Percentiles rank a stretch among this genome's conserved stretches.
Conservation (phyloP, 116 monocot genomes). For the Dioscorea cayenensis region DNA sequence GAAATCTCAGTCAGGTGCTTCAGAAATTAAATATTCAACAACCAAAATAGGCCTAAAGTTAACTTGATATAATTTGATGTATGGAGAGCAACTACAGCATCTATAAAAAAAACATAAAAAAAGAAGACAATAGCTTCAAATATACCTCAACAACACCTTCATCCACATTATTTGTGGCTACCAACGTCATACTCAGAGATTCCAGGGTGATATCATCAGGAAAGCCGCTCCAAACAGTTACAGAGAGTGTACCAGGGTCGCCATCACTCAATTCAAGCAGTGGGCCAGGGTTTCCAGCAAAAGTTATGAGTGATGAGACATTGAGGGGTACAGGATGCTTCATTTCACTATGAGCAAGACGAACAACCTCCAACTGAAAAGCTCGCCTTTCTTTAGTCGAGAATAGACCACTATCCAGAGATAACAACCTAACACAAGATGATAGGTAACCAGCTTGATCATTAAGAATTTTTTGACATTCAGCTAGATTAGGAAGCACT, state of each 20-base stretch:
- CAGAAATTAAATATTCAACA: too few species aligned
- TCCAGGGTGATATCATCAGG: slow-evolving; percentile 91
- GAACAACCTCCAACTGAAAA: slow-evolving; percentile 90
- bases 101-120: too few species aligned
- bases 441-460: slow-evolving; percentile 93
- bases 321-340: slow-evolving; percentile 90
- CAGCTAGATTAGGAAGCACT: slow-evolving; percentile 90
- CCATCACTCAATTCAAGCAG: slow-evolving; percentile 91
- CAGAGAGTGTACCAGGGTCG: slow-evolving; percentile 78
- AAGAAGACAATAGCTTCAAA: neutral
- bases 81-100: too few species aligned
- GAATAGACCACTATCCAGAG: slow-evolving; percentile 75
- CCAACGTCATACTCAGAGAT: slow-evolving; percentile 81
- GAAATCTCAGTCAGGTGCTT: too few species aligned
- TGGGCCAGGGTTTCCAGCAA: slow-evolving; percentile 84
- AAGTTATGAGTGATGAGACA: slow-evolving; percentile 90
- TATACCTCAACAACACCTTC: slow-evolving; percentile 91
- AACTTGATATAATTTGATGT: too few species aligned
- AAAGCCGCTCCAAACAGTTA: slow-evolving; percentile 96
- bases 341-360: slow-evolving; percentile 87
- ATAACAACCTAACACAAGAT: slow-evolving; percentile 89
- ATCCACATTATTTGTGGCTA: slow-evolving; percentile 64
- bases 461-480: slow-evolving; percentile 95
- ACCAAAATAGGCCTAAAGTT: too few species aligned
- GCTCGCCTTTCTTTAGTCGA: slow-evolving; percentile 72